These are phyloP conservation scores for Monosiga brevicollis DNA, from an alignment of 78 protist species.

Conservation along the genomic window DNA sequence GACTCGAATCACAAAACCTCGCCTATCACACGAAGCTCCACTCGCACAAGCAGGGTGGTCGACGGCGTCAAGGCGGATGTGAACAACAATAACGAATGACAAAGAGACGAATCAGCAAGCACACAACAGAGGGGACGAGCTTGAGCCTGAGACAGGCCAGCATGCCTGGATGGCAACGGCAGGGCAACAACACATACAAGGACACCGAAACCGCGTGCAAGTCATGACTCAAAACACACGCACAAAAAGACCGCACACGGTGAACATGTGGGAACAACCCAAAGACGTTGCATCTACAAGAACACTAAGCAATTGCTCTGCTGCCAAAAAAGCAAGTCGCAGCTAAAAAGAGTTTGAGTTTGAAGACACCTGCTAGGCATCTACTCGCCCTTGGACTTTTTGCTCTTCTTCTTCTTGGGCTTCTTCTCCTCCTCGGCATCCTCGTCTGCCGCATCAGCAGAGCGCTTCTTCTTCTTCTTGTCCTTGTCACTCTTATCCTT, in stretches of 20 bases:
- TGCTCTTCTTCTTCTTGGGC: neutral
- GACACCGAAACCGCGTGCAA: no score
- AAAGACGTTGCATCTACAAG: neutral
- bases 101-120: no score
- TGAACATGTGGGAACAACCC: neutral
- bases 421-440: neutral
- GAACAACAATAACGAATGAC: no score
- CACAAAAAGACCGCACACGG: neutral
- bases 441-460: neutral
- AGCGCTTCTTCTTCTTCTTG: neutral
- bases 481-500: constrained; percentile 9
- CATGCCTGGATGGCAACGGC: no score
- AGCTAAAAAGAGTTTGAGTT: neutral
- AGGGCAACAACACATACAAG: no score
- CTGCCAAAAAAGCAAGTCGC: neutral
- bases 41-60: no score
- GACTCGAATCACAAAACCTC: no score
- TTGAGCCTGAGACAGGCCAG: no score
- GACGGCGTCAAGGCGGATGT: no score
- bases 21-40: no score
- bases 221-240: no score
- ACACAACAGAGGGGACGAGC: no score
- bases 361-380: neutral
- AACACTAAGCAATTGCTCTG: neutral
- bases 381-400: neutral